Base-by-base conservation (phyloP, 805 yeast genomes). In the Ogataea kodamae region DNA sequence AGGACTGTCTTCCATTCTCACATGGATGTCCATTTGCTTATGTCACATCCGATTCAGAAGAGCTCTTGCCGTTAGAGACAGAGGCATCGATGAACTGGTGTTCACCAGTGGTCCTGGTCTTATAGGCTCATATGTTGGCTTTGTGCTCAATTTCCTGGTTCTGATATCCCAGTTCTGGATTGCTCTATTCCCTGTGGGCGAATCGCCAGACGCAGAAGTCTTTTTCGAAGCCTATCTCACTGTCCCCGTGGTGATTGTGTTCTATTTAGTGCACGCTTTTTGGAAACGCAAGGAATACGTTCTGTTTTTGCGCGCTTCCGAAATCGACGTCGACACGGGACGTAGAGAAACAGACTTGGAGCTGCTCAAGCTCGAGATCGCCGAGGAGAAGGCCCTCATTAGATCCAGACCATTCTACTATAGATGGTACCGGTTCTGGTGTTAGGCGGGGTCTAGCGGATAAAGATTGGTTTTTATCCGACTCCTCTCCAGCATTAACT, bases 161-260 rank as follows among this genome's bases (percentile, higher is more conserved):
- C 65, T 86, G 34, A 62, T 72, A 38, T 82, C 87, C 16, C 89
- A 82, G 60, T 82, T 85, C 63, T 85, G 89, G 85, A 68, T 81
- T 32, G 89, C 90, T 5, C 61, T 81, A 22, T 84, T 67, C 67
- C 94, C 95, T 32, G 53, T 76, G 32, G 78, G 76, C 12, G 64
- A 37, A 7, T 24, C 57, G 10, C 74, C 80, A 25, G 63, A 59
- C 50, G 79, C 83, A 4, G 39, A 52, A 18, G 60, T 52, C 16
- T 84, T 84, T 67, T 84, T 84, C 65, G 61, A 69, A 49, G 63
- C 72, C 17, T 81, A 77, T 56, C 64, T 84, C 44, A 73, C 87
- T 9, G 66, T 68, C 37, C 84, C 84, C 16, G 68, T 82, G 35
- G 65, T 79, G 24, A 27, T 82, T 30, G 71, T 56, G 3, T 71